Evolutionary conservation across 2,329 filamentous ascomycete genomes (phyloP).

Genomic region (Stemphylium beticola): DNA sequence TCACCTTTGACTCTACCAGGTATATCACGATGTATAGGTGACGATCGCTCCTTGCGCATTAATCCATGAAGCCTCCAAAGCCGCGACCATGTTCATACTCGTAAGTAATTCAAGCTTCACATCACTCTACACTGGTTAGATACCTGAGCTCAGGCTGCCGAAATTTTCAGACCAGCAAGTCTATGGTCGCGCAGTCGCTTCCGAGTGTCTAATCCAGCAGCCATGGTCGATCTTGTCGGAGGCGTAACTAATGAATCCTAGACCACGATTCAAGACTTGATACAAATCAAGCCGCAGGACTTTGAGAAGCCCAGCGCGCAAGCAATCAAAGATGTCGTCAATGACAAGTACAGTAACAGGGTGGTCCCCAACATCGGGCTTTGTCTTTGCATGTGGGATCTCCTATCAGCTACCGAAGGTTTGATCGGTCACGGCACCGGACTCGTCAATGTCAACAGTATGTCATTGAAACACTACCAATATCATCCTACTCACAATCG

Average conservation of each 20-base stretch:
- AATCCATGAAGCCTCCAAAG: constrained; percentile 36
- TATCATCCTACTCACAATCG: background rate
- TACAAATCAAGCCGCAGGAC: constrained; percentile 88
- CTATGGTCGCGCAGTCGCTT: background rate
- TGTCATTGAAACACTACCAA: background rate
- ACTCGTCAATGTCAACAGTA: constrained; percentile 92
- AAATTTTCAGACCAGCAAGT: constrained; percentile 9
- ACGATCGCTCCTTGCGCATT: constrained; percentile 11
- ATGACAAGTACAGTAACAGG: constrained; percentile 95
- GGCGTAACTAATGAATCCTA: constrained; percentile 45
- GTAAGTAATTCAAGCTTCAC: constrained; percentile 29
- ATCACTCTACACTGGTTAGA: background rate
- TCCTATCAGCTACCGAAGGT: constrained; percentile 88
- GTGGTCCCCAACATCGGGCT: constrained; percentile 96
- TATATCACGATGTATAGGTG: constrained; percentile 19
- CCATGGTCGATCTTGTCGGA: background rate
- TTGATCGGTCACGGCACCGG: constrained; percentile 92
- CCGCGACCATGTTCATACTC: constrained; percentile 48
- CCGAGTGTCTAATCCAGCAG: too few species aligned
- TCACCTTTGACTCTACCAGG: constrained; percentile 2
- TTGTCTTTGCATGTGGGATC: constrained; percentile 90
- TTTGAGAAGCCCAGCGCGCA: constrained; percentile 82
- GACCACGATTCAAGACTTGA: constrained; percentile 93
- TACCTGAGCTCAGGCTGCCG: background rate
- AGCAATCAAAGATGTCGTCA: constrained; percentile 95